phyloP scores from a whole-genome alignment of 108 stramenopile genomes.

The Thalassiosira profunda region DNA sequence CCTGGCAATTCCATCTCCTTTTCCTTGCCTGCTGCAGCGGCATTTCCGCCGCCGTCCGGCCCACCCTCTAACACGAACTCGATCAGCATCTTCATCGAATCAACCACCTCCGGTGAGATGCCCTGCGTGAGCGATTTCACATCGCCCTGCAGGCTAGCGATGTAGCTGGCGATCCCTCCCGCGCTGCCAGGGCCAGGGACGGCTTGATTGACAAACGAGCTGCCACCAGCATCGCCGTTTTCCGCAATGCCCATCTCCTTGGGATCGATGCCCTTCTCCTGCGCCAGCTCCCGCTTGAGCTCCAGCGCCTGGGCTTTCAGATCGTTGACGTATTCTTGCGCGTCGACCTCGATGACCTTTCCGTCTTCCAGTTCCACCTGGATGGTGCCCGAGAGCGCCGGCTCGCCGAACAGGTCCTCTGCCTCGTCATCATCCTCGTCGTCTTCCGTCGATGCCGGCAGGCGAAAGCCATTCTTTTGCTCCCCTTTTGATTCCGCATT shows the following conservation, averaged over 20 bases:
- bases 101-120: constrained; percentile 85
- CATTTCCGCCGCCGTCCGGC: constrained; percentile 33
- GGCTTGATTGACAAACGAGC: constrained; percentile 10
- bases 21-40: constrained; percentile 20
- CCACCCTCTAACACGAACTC: constrained; percentile 89
- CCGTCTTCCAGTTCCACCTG: constrained; percentile 86
- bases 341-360: constrained; percentile 82
- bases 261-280: constrained; percentile 52
- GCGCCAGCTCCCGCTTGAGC: constrained; percentile 74
- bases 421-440: constrained; percentile 58
- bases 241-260: constrained; percentile 17
- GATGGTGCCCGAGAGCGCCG: constrained; percentile 63
- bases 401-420: constrained; percentile 17
- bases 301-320: constrained; percentile 78
- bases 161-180: constrained; percentile 75
- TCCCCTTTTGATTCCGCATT: constrained; percentile 7
- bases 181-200: constrained; percentile 12
- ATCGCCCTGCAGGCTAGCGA: constrained; percentile 83
- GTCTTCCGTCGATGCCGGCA: constrained; percentile 26
- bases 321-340: constrained; percentile 82
- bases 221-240: background rate
- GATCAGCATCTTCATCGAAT: constrained; percentile 88
- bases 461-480: constrained; percentile 18
- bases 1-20: constrained; percentile 89
- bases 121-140: constrained; percentile 79